Conservation (phyloP, 1,139 yeast species). For the Blastobotrys apis region DNA sequence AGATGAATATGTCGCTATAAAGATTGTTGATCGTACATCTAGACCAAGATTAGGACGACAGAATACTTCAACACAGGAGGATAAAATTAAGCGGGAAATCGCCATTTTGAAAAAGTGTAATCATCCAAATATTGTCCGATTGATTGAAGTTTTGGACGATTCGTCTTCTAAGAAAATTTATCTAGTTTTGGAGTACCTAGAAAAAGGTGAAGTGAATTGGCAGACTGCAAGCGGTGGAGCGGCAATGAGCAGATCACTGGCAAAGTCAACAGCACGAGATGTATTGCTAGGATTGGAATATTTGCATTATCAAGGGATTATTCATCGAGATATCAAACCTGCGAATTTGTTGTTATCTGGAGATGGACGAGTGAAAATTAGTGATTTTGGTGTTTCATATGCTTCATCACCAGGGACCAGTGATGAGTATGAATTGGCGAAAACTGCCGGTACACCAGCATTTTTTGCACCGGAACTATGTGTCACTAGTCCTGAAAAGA, state of each 20-base stretch:
- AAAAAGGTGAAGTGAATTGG: conserved; percentile 93
- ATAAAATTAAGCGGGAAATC: conserved; percentile 81
- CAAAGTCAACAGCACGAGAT: conserved; percentile 53
- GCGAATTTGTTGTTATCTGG: conserved; percentile 78
- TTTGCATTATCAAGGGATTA: conserved; percentile 86
- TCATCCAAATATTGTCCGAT: conserved; percentile 84
- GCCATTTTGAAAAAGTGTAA: conserved; percentile 94
- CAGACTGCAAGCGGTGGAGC: conserved; percentile 42
- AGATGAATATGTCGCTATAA: conserved; percentile 80
- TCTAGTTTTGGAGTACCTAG: conserved; percentile 84
- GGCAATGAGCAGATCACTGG: conserved; percentile 23
- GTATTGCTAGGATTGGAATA: conserved; percentile 89
- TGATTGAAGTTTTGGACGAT: conserved; percentile 90
- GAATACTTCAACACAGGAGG: conserved; percentile 49
- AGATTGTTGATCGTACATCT: conserved; percentile 78
- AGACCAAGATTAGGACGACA: conserved; percentile 52
- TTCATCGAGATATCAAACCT: conserved; percentile 96
- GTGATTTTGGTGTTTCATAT: conserved; percentile 96
- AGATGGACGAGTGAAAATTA: conserved; percentile 77
- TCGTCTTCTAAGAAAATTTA: conserved; percentile 78
- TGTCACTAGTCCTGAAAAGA: conserved; percentile 39
- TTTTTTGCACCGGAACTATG: conserved; percentile 78
- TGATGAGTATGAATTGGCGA: conserved; percentile 78
- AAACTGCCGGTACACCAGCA: conserved; percentile 90
- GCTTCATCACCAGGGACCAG: conserved; percentile 52